phyloP scores from a whole-genome alignment of 2,329 filamentous ascomycete genomes.

The Penicillium capsulatum region DNA sequence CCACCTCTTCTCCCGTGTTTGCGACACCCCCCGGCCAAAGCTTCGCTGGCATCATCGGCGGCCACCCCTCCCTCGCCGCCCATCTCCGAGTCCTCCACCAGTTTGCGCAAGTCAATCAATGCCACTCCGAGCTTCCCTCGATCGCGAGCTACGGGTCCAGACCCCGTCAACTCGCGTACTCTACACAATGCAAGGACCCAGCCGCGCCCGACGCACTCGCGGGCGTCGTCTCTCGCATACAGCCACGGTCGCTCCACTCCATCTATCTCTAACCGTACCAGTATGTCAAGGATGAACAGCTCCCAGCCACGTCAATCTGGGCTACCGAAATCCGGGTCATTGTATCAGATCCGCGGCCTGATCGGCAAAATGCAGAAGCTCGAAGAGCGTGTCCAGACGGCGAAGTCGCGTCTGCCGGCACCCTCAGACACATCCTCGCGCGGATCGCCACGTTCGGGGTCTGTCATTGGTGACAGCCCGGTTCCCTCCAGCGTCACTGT shows the following conservation, averaged over 20 bases:
- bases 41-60: slow-evolving; percentile 59
- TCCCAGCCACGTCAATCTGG: slow-evolving; percentile 41
- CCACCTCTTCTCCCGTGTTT: slow-evolving; percentile 82
- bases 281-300: slow-evolving; percentile 46
- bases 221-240: slow-evolving; percentile 58
- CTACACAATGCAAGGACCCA: slow-evolving; percentile 43
- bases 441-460: slow-evolving; percentile 65
- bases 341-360: slow-evolving; percentile 87
- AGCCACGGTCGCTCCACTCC: slow-evolving; percentile 46
- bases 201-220: slow-evolving; percentile 47
- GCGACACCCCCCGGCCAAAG: slow-evolving; percentile 77
- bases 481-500: slow-evolving; percentile 56
- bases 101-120: slow-evolving; percentile 52
- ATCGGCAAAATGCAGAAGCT: slow-evolving; percentile 97
- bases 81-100: slow-evolving; percentile 76
- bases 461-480: slow-evolving; percentile 44
- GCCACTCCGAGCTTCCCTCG: slow-evolving; percentile 49
- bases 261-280: slow-evolving; percentile 40
- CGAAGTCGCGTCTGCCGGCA: slow-evolving; percentile 83
- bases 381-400: slow-evolving; percentile 87
- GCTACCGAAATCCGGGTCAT: slow-evolving; percentile 63
- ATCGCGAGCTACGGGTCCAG: slow-evolving; percentile 44
- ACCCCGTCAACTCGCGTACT: slow-evolving; percentile 53
- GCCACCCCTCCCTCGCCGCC: slow-evolving; percentile 89
- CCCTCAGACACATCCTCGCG: slow-evolving; percentile 73